phyloP scores from a whole-genome alignment of 495 filamentous ascomycete species.

The Monascus purpureus region DNA sequence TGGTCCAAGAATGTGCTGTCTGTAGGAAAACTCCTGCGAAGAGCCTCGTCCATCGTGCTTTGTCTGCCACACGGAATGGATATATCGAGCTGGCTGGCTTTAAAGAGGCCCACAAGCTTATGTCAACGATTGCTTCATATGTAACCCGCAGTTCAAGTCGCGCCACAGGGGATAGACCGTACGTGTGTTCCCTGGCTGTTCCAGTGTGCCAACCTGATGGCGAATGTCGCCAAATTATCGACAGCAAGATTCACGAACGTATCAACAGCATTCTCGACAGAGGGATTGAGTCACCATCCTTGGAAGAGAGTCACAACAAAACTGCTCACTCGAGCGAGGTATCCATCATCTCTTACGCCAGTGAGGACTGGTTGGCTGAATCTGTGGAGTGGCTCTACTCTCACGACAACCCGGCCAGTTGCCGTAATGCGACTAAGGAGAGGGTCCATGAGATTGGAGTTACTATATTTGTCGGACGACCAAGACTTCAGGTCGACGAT shows the following conservation, averaged over 20 bases:
- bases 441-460: not conserved
- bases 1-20: not conserved
- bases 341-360: too few species aligned
- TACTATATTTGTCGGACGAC: slow-evolving; percentile 1
- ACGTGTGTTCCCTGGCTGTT: slow-evolving; percentile 2
- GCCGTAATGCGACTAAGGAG: too few species aligned
- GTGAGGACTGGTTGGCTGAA: too few species aligned
- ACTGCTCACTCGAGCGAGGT: too few species aligned
- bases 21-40: not conserved
- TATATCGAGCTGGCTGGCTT: slow-evolving; percentile 2
- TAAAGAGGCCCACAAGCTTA: not conserved
- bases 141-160: not conserved
- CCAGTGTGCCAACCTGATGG: slow-evolving; percentile 1
- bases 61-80: slow-evolving; percentile 1
- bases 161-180: slow-evolving; percentile 1
- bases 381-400: too few species aligned
- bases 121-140: slow-evolving; percentile 3
- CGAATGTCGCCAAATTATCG: not conserved
- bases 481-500: not conserved
- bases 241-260: not conserved
- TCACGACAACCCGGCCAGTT: too few species aligned
- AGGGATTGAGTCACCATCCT: not conserved
- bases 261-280: not conserved
- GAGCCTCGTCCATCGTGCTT: slow-evolving; percentile 1
- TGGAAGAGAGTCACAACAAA: not conserved